Percentiles rank a stretch among this genome's conserved stretches.
Conservation (phyloP, 805 yeast genomes). For the Spathaspora hagerdaliae region DNA sequence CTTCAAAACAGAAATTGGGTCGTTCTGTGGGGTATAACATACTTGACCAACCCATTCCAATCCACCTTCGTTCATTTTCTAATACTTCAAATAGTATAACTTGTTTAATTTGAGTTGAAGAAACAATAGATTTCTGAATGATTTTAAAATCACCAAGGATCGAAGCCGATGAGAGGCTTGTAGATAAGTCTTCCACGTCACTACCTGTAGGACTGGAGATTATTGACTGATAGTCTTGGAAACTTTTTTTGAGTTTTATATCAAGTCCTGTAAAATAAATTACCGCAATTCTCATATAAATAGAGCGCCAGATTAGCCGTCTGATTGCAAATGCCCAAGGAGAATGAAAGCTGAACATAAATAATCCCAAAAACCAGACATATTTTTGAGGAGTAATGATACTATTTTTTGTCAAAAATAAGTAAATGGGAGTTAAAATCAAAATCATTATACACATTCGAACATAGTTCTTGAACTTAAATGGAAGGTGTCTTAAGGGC, state of each 20-base stretch:
- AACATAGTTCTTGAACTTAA: conserved; percentile 22
- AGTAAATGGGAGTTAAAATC: conserved; percentile 43
- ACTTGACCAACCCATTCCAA: conserved; percentile 58
- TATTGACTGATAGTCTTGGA: conserved; percentile 8
- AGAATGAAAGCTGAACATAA: conserved; percentile 42
- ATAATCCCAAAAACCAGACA: conserved; percentile 34
- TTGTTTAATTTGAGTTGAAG: conserved; percentile 43
- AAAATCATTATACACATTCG: conserved; percentile 26
- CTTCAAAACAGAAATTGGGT: conserved; percentile 42
- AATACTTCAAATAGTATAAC: conserved; percentile 46
- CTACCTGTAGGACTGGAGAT: conserved; percentile 15
- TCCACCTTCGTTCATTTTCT: conserved; percentile 60
- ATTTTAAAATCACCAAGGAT: conserved; percentile 35
- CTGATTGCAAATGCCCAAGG: conserved; percentile 45
- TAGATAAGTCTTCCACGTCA: conserved; percentile 14
- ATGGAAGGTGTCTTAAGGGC: conserved; percentile 32
- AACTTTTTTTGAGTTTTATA: conserved; percentile 12
- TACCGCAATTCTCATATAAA: conserved; percentile 34
- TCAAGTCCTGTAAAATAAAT: conserved; percentile 41
- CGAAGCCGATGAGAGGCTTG: conserved; percentile 9
- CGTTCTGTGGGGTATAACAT: conserved; percentile 51
- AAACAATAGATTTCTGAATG: conserved; percentile 30
- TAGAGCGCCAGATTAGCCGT: conserved; percentile 48
- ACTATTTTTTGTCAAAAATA: conserved; percentile 24
- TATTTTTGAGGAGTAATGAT: conserved; percentile 30